A percentile compares a stretch with the other conserved stretches of the same genome.
phyloP scores from a whole-genome alignment of 1,139 yeast species.

The Magnusiomyces ingens region DNA sequence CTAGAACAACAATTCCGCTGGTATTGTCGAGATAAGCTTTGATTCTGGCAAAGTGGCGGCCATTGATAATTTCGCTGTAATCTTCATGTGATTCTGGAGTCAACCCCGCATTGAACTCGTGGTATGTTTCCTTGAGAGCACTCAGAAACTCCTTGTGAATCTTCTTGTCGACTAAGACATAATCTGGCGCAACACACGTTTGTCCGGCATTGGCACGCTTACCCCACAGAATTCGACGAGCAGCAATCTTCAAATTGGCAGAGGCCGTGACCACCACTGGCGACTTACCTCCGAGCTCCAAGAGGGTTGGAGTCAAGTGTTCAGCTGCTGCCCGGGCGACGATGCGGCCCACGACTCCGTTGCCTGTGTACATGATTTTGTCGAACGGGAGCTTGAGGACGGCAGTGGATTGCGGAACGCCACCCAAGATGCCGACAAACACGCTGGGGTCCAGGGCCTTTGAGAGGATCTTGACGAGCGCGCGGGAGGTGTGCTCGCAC shows the following conservation, averaged over 20 bases:
- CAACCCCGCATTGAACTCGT: conserved; percentile 38
- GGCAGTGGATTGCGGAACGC: conserved; percentile 59
- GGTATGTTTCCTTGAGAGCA: conserved; percentile 40
- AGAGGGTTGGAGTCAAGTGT: conserved; percentile 67
- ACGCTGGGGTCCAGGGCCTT: conserved; percentile 49
- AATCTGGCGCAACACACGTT: conserved; percentile 86
- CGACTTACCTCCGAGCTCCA: conserved; percentile 93
- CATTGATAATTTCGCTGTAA: conserved; percentile 57
- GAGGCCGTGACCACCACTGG: conserved; percentile 66
- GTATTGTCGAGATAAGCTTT: conserved; percentile 42
- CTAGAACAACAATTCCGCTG: conserved; percentile 51
- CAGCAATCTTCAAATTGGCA: conserved; percentile 42
- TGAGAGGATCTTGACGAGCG: conserved; percentile 50
- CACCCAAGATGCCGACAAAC: conserved; percentile 67
- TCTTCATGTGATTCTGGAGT: conserved; percentile 36
- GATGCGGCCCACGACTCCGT: conserved; percentile 65
- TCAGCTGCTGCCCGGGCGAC: conserved; percentile 80
- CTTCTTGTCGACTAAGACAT: conserved; percentile 56
- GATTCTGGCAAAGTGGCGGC: conserved; percentile 50
- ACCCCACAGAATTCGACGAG: conserved; percentile 71
- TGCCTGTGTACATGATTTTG: conserved; percentile 84
- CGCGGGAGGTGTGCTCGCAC: conserved; percentile 55
- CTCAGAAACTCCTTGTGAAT: conserved; percentile 49
- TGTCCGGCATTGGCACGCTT: conserved; percentile 81
- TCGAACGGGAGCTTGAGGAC: conserved; percentile 65